A percentile compares a stretch with the other conserved stretches of the same genome.
Conservation (phyloP, 306 rosid species). For the Lathyrus oleraceus region DNA sequence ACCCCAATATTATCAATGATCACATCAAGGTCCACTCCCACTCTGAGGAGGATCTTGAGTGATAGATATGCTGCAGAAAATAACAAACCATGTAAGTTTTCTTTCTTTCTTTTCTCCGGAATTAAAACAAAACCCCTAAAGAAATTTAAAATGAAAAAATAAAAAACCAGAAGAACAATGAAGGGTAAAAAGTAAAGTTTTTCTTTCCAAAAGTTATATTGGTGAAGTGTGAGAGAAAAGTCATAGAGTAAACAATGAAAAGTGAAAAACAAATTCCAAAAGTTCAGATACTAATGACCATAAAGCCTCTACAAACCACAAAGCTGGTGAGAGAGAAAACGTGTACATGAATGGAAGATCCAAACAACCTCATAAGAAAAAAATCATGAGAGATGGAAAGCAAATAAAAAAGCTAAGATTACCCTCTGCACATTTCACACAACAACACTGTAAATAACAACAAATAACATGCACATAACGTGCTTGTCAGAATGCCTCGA, state of each 20-base stretch:
- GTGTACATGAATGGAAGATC: constrained; percentile 42
- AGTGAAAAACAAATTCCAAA: constrained; percentile 30
- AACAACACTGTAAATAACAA: constrained; percentile 13
- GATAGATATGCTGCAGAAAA: constrained; percentile 45
- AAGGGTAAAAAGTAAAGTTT: constrained; percentile 9
- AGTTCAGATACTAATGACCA: constrained; percentile 26
- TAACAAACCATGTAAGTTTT: constrained; percentile 40
- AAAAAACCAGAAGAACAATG: too few species aligned
- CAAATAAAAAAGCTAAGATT: constrained; percentile 8
- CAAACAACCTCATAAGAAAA: constrained; percentile 35
- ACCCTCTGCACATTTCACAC: constrained; percentile 20
- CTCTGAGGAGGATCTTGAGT: constrained; percentile 35
- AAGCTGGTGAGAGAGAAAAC: constrained; percentile 17
- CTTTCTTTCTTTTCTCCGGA: constrained; percentile 4
- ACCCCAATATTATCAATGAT: constrained; percentile 38
- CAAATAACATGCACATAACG: constrained; percentile 27
- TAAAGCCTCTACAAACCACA: constrained; percentile 26
- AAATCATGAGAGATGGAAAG: constrained; percentile 20
- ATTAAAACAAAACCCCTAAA: too few species aligned
- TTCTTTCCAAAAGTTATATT: constrained; percentile 4
- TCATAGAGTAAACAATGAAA: constrained; percentile 20
- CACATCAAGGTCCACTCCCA: constrained; percentile 42
- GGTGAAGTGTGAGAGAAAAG: constrained; percentile 8
- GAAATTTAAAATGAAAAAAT: too few species aligned
- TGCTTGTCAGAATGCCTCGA: constrained; percentile 38